Base-by-base conservation (phyloP, 2,329 filamentous ascomycete species). In the Cercospora sojina region DNA sequence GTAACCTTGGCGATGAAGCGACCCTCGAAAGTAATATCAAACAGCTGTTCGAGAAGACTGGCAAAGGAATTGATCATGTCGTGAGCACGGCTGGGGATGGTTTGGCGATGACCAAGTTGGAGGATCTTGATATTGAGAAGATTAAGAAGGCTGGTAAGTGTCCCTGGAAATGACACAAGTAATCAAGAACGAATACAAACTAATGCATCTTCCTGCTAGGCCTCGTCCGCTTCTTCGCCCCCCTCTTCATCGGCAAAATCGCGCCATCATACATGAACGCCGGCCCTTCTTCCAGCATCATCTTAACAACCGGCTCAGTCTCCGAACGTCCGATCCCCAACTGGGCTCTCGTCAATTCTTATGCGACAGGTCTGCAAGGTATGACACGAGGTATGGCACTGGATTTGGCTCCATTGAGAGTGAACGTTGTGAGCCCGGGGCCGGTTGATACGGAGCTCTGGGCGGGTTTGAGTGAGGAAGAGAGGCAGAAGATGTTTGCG, bases 401-500 rank as follows among this genome's bases (percentile, higher is more conserved):
- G 32, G 88, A 91, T 71, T 73, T 91, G 64, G 83, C 82, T 68
- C 89, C 89, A 0, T 77, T 90, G 8, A 79, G 89, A 1, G 87
- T 90, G 27, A 91, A 91, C 73, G 73, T 84, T 0, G 85, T 91
- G 1, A 80, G 77, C 62, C 87, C 87, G 0, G 89, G 88, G 0
- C 78, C 80, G 0, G 80, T 83, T 31, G 76, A 81, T 43, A 83
- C 82, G 13, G 78, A 79, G 68, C 66, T 83, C 5, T 83, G 81
- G 81, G 59, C 58, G 27, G 72, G 73, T 56, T 67, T 77, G 51
- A 60, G 53, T 0, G 72, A 74, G 63, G 76, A 75, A 35, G 64
- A 73, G 47, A 75, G 73, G 66, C 61, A 70, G 62, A 61, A 55
- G 2, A 63, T 73, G 49, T 75, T 77, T 53, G 64, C 73, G 71